Evolutionary conservation across 2,329 filamentous ascomycete species (phyloP), one percentile per base, ranked within the genome.

Genomic region (Stachybotrys chlorohalonatus): DNA sequence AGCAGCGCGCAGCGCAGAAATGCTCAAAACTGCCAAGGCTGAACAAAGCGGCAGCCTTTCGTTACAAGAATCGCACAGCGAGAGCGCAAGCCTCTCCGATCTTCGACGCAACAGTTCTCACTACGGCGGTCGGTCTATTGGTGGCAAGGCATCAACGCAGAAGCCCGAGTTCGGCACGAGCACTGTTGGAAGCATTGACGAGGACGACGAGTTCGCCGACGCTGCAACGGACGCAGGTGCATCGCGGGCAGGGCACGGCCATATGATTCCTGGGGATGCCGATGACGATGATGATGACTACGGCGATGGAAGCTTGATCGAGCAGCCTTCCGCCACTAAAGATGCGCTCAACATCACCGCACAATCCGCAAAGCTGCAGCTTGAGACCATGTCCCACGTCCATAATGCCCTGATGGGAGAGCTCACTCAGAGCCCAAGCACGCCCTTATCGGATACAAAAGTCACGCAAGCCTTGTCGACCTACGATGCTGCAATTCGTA

Each of bases 291-390:
- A 95, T 48, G 90, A 95, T 62, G 89, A 88, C 63, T 73, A 72
- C 11, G 84, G 85, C 36, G 89, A 90, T 59, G 86, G 82, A 42
- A 95, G 90, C 63, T 87, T 86, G 53, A 86, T 83, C 55, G 89
- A 95, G 58, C 75, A 85, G 39, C 84, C 83, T 8, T 82, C 86
- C 1, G 83, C 85, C 39, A 92, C 83, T 65, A 95, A 95, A 66
- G 94, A 99, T 68, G 92, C 94, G 1, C 92, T 97, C 71, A 93
- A 93, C 68, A 97, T 99, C 64, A 96, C 93, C 3, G 94, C 94
- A 0, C 93, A 97, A 68, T 97, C 94, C 13, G 91, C 91, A 11
- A 93, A 89, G 67, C 73, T 97, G 36, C 94, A 99, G 69, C 82
- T 99, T 6, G 93, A 97, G 65, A 87, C 96, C 47, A 82, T 99